Conservation (phyloP, 108 stramenopile species). For the Nannochloropsis salina region DNA sequence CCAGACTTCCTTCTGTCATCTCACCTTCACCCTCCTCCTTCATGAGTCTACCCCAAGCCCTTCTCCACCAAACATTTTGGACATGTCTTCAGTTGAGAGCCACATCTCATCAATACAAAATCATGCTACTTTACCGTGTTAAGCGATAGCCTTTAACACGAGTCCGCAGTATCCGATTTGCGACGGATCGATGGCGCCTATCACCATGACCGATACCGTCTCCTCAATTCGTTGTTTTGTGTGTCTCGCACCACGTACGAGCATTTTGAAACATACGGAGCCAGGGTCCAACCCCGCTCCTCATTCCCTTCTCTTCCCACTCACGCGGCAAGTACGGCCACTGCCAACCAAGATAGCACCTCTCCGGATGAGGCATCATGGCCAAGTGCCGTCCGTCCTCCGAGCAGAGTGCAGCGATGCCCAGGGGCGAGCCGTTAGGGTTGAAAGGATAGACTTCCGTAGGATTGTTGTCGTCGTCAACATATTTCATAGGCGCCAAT, state of each 20-base stretch:
- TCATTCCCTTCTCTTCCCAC: slow-evolving; percentile 63
- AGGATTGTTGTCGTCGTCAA: slow-evolving; percentile 79
- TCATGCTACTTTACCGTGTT: too few relatives aligned
- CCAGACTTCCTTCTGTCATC: too few relatives aligned
- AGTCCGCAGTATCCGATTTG: too few relatives aligned
- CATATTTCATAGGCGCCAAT: slow-evolving; percentile 85
- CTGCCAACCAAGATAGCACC: slow-evolving; percentile 94
- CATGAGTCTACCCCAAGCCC: too few relatives aligned
- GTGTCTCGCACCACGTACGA: slow-evolving; percentile 76
- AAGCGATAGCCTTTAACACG: too few relatives aligned
- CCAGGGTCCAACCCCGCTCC: slow-evolving; percentile 71
- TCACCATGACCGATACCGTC: neutral
- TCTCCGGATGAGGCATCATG: slow-evolving; percentile 99
- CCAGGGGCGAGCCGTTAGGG: slow-evolving; percentile 95
- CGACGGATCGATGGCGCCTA: too few relatives aligned
- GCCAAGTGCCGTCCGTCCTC: slow-evolving; percentile 95
- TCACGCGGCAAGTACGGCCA: slow-evolving; percentile 93
- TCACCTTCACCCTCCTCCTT: too few relatives aligned
- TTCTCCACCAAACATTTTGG: too few relatives aligned
- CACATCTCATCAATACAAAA: too few relatives aligned
- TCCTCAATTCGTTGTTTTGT: neutral
- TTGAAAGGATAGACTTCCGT: slow-evolving; percentile 96
- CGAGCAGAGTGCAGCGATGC: slow-evolving; percentile 97
- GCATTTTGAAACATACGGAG: slow-evolving; percentile 99
- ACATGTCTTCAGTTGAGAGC: too few relatives aligned